Percentiles rank a stretch among this genome's conserved stretches.
These are phyloP conservation scores for Trametes maxima DNA, from an alignment of 768 basidiomycete species.

Conservation along the genomic window DNA sequence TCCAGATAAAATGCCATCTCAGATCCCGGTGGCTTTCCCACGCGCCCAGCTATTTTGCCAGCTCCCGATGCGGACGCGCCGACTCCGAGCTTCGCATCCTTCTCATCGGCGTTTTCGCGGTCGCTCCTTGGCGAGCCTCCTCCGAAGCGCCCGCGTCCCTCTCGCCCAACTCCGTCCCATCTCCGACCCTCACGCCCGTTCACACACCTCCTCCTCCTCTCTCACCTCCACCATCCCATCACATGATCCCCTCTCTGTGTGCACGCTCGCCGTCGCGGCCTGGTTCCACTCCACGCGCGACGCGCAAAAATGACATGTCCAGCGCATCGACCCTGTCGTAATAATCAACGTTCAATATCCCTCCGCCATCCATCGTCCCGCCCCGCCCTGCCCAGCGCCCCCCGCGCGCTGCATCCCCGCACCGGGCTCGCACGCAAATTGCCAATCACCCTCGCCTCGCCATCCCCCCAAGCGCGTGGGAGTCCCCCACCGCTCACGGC, in stretches of 20 bases:
- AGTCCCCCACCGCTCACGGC: constrained; percentile 50
- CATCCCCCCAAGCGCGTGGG: constrained; percentile 10
- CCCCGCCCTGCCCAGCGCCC: neutral
- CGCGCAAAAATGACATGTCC: neutral
- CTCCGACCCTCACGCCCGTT: constrained; percentile 16
- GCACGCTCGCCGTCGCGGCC: neutral
- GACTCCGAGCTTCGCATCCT: constrained; percentile 18
- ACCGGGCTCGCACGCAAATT: constrained; percentile 14
- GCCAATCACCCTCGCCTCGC: constrained; percentile 10
- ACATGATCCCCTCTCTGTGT: neutral
- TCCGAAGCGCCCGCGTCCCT: neutral
- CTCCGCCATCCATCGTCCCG: too few relatives aligned
- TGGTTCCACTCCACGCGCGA: neutral
- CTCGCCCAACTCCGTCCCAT: constrained; percentile 10
- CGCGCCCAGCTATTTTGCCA: constrained; percentile 1
- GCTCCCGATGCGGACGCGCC: constrained; percentile 7
- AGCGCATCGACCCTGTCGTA: too few relatives aligned
- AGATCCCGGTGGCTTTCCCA: constrained; percentile 10
- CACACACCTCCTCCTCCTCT: neutral
- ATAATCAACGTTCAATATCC: too few relatives aligned
- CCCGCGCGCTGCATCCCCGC: neutral
- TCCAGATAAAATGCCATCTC: constrained; percentile 20
- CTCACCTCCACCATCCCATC: constrained; percentile 4
- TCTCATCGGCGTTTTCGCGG: constrained; percentile 24
- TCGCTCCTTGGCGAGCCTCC: constrained; percentile 3